Conservation (phyloP, 2,329 filamentous ascomycete genomes). For the Huntiella omanensis region DNA sequence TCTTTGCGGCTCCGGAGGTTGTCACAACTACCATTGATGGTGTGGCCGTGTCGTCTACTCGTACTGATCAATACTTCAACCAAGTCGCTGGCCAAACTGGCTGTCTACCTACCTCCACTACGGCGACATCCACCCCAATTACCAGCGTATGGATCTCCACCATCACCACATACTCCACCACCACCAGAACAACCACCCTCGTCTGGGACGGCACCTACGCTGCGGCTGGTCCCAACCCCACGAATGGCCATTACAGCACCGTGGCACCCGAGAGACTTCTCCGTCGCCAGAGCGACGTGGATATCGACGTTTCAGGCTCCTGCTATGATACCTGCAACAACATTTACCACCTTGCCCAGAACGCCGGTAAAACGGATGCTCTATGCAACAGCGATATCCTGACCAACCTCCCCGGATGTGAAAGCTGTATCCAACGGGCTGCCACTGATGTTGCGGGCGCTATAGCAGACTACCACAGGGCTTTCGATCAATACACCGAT, state of each 20-base stretch:
- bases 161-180: not conserved
- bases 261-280: not conserved
- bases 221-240: not conserved
- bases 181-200: not conserved
- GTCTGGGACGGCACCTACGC: not conserved
- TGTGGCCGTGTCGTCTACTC: conserved; percentile 23
- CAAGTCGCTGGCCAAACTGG: conserved; percentile 17
- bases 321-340: not conserved
- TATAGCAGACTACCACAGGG: not conserved
- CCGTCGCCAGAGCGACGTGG: not conserved
- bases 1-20: conserved; percentile 32
- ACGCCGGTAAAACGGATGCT: not conserved
- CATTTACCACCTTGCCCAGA: not conserved
- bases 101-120: conserved; percentile 1
- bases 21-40: conserved; percentile 20
- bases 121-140: not conserved
- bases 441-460: not conserved
- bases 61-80: conserved; percentile 36
- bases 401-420: not conserved
- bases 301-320: not conserved
- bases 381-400: not conserved
- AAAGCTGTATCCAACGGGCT: not conserved
- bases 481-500: not conserved
- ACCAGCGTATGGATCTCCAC: not conserved
- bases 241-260: not conserved